Base-by-base conservation (phyloP, 2,329 filamentous ascomycete genomes). In the Aspergillus niger region DNA sequence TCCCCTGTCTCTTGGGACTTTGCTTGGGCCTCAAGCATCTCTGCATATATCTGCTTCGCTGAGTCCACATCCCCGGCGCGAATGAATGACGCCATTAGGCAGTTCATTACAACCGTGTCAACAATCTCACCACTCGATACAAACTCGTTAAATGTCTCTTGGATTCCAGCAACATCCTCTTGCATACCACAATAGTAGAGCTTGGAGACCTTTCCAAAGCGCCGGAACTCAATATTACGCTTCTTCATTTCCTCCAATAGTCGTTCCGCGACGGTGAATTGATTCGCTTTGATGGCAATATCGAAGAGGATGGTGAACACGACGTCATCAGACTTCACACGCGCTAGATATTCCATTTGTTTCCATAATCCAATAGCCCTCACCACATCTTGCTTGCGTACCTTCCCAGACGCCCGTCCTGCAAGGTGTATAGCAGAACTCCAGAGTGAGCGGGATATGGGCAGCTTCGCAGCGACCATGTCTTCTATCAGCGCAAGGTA, bases 231-330 rank as follows among this genome's bases (percentile, higher is more conserved):
- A 55, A 94, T 79, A 0, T 85, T 84, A 30, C 95, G 88, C 13
- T 74, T 79, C 53, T 83, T 80, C 88, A 98, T 93, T 77, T 98
- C 93, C 59, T 86, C 82, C 68, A 93, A 87, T 10, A 98, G 85
- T 79, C 91, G 91, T 68, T 97, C 91, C 3, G 92, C 93, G 22
- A 98, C 85, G 1, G 82, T 81, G 66, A 90, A 96, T 70, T 96
- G 95, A 41, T 91, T 90, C 0, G 91, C 87, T 74, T 95, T 96
- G 67, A 91, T 86, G 1, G 95, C 92, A 10, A 92, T 85, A 71
- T 97, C 91, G 68, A 97, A 97, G 11, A 99, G 83, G 50, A 97
- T 90, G 72, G 95, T 97, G 76, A 99, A 96, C 0, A 94, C 96
- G n/a, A 92, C 89, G 52, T 86, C 83, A 67, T 90, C 90, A 38